phyloP scores from a whole-genome alignment of 805 yeast species.

The Tetrapisispora namnaoensis region DNA sequence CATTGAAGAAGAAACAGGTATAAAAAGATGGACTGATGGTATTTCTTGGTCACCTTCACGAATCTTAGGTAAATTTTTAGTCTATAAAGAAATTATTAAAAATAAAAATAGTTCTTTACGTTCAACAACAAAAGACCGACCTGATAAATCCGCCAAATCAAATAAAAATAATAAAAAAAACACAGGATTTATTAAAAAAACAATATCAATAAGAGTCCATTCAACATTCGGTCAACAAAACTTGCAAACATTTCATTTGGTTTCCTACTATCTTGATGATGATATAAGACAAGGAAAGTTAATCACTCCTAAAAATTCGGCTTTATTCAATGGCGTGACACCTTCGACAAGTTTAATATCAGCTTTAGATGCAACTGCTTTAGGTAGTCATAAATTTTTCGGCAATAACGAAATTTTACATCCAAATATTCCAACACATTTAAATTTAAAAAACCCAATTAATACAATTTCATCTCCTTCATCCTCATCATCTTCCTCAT shows the following conservation, averaged over 20 bases:
- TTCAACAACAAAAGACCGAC: neutral
- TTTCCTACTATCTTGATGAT: constrained; percentile 67
- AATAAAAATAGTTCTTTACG: neutral
- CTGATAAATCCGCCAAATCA: neutral
- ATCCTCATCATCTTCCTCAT: neutral
- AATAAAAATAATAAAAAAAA: constrained; percentile 8
- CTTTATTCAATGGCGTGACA: constrained; percentile 38
- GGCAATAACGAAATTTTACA: neutral
- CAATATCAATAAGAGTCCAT: constrained; percentile 54
- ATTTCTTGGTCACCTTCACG: constrained; percentile 86
- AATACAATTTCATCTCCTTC: neutral
- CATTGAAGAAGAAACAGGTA: constrained; percentile 69
- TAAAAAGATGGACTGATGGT: constrained; percentile 93
- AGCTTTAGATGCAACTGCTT: constrained; percentile 47
- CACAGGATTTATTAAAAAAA: constrained; percentile 70
- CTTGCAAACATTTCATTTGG: constrained; percentile 40
- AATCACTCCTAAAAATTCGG: constrained; percentile 46
- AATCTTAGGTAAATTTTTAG: constrained; percentile 72
- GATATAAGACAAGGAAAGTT: constrained; percentile 58
- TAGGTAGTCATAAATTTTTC: constrained; percentile 41
- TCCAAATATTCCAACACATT: neutral
- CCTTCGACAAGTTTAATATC: constrained; percentile 42
- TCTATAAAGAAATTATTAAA: constrained; percentile 53
- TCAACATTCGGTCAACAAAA: constrained; percentile 3
- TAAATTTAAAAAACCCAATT: neutral